Conservation (phyloP, 1,139 yeast species). For the Diutina neorugosa region DNA sequence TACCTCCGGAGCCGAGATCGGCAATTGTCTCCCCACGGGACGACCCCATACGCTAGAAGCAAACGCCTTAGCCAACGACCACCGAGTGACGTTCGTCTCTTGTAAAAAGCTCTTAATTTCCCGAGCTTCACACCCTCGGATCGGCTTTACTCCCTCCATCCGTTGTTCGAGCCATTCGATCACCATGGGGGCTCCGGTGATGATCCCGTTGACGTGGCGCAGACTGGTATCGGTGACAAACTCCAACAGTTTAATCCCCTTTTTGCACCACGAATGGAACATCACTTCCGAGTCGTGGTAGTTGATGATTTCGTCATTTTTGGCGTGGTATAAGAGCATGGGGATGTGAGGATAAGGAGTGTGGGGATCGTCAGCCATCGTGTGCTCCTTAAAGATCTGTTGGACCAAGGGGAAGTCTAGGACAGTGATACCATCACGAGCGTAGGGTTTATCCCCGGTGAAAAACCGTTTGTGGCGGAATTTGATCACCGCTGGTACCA, state of each 20-base stretch:
- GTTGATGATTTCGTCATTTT: conserved; percentile 19
- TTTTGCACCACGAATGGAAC: conserved; percentile 20
- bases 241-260: conserved; percentile 19
- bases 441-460: not conserved
- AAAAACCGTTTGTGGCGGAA: conserved; percentile 1
- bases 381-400: conserved; percentile 5
- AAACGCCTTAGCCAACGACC: not conserved
- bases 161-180: conserved; percentile 14
- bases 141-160: conserved; percentile 7
- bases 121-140: not conserved
- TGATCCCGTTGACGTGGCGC: conserved; percentile 12
- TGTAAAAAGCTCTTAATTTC: not conserved
- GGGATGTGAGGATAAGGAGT: conserved; percentile 18
- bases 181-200: conserved; percentile 20
- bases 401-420: conserved; percentile 5
- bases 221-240: conserved; percentile 6
- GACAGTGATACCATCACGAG: not conserved
- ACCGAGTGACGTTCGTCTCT: not conserved
- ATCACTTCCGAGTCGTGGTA: conserved; percentile 13
- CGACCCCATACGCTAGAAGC: not conserved
- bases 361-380: conserved; percentile 4
- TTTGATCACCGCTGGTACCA: not conserved
- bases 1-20: too few relatives aligned
- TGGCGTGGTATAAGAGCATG: conserved; percentile 22
- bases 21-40: not conserved